phyloP scores from a whole-genome alignment of 2,329 filamentous ascomycete species.

The Ceratocystis diversiconidia region DNA sequence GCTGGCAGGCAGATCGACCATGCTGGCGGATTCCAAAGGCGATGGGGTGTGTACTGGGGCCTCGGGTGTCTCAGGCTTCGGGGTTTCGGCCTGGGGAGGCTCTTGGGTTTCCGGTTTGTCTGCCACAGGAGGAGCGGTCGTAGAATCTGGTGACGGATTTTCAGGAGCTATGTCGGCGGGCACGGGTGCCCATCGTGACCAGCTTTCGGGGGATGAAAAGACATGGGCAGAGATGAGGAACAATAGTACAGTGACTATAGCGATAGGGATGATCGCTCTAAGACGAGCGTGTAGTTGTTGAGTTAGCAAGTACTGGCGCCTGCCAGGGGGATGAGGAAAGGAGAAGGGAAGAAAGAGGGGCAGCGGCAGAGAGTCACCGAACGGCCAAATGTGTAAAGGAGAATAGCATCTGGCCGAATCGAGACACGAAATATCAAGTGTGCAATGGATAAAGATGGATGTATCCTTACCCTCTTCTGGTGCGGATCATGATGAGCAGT shows the following conservation, averaged over 20 bases:
- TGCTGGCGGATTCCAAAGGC: slow-evolving; percentile 10
- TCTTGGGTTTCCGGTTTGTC: background rate
- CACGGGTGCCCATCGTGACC: slow-evolving; percentile 14
- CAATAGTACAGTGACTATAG: slow-evolving; percentile 14
- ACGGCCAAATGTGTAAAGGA: background rate
- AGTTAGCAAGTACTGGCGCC: background rate
- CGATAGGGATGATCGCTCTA: slow-evolving; percentile 13
- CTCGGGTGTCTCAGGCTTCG: background rate
- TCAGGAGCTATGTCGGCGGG: slow-evolving; percentile 1
- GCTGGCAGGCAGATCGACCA: slow-evolving; percentile 2
- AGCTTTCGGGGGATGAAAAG: slow-evolving; percentile 13
- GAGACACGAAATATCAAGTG: background rate
- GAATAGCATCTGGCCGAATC: background rate
- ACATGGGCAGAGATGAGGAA: slow-evolving; percentile 17
- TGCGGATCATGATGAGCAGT: slow-evolving; percentile 12
- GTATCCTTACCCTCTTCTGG: slow-evolving; percentile 15
- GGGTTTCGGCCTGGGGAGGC: background rate
- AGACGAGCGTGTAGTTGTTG: background rate
- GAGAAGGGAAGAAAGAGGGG: background rate
- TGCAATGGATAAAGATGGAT: background rate
- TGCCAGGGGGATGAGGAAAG: background rate
- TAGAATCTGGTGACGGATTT: background rate
- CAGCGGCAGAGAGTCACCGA: background rate
- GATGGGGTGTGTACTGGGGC: slow-evolving; percentile 5
- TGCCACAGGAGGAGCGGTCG: background rate